A percentile compares a stretch with the other conserved stretches of the same genome.
Conservation (phyloP, 2,329 filamentous ascomycete species). For the Diplodia sapinea region DNA sequence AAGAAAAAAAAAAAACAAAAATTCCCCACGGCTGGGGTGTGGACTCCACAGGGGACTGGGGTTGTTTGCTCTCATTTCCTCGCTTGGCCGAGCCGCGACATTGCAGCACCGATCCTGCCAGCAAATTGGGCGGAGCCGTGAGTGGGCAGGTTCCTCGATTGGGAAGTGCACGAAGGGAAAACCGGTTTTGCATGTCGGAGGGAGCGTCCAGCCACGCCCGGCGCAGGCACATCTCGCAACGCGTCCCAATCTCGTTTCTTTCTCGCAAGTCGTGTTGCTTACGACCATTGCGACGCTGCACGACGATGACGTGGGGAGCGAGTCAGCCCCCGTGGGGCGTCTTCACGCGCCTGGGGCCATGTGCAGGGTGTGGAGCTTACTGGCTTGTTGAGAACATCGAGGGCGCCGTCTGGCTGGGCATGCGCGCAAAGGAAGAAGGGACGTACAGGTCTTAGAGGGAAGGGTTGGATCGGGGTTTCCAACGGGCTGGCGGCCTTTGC, state of each 20-base stretch:
- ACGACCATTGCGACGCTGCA: conserved; percentile 13
- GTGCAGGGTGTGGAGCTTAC: not conserved
- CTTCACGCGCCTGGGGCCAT: not conserved
- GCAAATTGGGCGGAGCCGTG: not conserved
- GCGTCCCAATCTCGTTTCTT: conserved; percentile 3
- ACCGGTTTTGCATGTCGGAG: not conserved
- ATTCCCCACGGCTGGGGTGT: not conserved
- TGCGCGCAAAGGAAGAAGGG: conserved; percentile 35
- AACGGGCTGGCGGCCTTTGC: not conserved
- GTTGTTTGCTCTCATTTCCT: not conserved
- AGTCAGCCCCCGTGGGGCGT: conserved; percentile 23
- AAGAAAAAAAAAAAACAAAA: not conserved
- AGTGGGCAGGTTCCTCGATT: conserved; percentile 16
- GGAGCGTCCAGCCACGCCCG: not conserved
- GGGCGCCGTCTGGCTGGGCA: conserved; percentile 41
- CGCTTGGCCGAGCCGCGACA: conserved; percentile 1
- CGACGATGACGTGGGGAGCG: conserved; percentile 8
- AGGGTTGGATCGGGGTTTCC: conserved; percentile 37
- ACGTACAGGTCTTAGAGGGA: not conserved
- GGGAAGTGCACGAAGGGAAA: conserved; percentile 24
- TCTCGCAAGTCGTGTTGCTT: conserved; percentile 5
- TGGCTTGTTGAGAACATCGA: conserved; percentile 39
- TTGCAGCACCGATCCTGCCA: not conserved
- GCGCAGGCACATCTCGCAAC: not conserved
- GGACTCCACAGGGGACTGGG: not conserved